Conservation (phyloP, 1,284 basidiomycete species). For the Trametes versicolor region DNA sequence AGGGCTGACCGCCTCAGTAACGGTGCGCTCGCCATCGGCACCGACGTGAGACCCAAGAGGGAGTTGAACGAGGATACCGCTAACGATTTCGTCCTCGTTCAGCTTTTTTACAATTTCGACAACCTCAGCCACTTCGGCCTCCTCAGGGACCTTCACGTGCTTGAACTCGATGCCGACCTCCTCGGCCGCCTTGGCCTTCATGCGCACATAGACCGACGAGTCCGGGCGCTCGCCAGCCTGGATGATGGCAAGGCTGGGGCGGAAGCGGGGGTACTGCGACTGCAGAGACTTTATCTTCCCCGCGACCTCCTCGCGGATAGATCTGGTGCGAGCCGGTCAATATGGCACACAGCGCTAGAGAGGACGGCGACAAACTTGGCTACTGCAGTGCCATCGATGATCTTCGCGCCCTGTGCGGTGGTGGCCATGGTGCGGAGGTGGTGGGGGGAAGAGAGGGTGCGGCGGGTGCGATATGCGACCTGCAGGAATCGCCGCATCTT, state of each 20-base stretch:
- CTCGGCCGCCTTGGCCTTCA: constrained; percentile 97
- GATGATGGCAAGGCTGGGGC: constrained; percentile 91
- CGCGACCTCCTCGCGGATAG: constrained; percentile 81
- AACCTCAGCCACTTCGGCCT: constrained; percentile 80
- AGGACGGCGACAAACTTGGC: constrained; percentile 73
- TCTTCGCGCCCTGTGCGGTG: constrained; percentile 51
- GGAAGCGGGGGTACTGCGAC: constrained; percentile 82
- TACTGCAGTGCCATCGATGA: constrained; percentile 90
- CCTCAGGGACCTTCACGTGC: constrained; percentile 82
- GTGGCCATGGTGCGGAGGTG: constrained; percentile 60
- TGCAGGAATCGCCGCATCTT: constrained; percentile 37
- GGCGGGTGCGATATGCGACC: constrained; percentile 36
- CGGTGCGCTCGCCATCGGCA: constrained; percentile 86
- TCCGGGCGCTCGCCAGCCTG: constrained; percentile 95
- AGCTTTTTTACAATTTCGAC: constrained; percentile 83
- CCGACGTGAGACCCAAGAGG: constrained; percentile 90
- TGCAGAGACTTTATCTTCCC: constrained; percentile 70
- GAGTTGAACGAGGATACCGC: constrained; percentile 97
- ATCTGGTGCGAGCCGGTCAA: constrained; percentile 54
- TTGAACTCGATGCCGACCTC: constrained; percentile 94
- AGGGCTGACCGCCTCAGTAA: constrained; percentile 95
- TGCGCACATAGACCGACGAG: constrained; percentile 94
- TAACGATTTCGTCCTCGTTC: constrained; percentile 86
- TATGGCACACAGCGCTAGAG: not conserved
- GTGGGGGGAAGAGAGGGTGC: constrained; percentile 52